Percentiles rank a stretch among this genome's conserved stretches.
These are phyloP conservation scores for Meripilus lineatus DNA, from an alignment of 1,284 basidiomycete genomes.

Conservation along the genomic window DNA sequence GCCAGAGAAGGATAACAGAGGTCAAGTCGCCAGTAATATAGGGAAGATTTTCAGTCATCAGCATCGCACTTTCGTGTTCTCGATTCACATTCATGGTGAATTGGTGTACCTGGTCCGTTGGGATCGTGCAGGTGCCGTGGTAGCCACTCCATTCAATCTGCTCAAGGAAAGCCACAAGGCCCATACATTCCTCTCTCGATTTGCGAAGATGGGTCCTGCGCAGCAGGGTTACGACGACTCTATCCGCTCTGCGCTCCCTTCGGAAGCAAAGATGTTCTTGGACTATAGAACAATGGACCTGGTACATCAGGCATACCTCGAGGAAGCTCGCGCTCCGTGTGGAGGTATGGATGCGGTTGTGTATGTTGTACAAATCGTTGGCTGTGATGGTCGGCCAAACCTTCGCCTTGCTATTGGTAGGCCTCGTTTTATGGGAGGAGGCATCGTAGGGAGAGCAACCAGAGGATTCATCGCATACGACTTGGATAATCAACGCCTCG, in stretches of 20 bases:
- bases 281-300: background rate
- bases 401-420: too few species aligned
- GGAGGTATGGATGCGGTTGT: background rate
- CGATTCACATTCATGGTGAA: constrained; percentile 4
- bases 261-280: background rate
- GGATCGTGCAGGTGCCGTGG: constrained; percentile 10
- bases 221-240: too few species aligned
- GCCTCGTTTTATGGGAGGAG: background rate
- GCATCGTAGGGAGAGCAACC: background rate
- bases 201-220: background rate
- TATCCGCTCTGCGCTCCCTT: background rate
- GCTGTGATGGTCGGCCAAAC: background rate
- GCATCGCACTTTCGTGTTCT: too few species aligned
- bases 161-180: background rate
- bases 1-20: background rate
- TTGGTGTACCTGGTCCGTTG: constrained; percentile 6
- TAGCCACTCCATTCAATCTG: constrained; percentile 11
- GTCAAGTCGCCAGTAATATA: background rate
- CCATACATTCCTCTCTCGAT: constrained; percentile 7
- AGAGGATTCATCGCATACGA: background rate
- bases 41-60: background rate
- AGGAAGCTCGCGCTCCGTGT: too few species aligned
- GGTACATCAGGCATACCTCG: background rate
- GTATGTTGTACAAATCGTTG: background rate
- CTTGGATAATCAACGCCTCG: too few species aligned